Evolutionary conservation across 345 rosid genomes (phyloP).

Genomic region (Hibiscus tridactylites): DNA sequence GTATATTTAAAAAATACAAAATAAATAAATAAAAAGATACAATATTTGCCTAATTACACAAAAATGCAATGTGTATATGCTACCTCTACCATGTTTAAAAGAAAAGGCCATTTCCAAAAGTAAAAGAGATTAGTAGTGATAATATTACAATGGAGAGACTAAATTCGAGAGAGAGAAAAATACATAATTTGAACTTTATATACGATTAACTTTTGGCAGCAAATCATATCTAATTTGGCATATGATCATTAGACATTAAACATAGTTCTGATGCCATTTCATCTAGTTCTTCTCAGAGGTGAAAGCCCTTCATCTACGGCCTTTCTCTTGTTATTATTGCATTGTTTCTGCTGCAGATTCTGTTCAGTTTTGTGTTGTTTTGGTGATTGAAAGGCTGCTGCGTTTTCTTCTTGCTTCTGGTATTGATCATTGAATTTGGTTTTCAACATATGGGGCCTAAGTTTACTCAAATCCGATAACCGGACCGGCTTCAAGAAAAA

Average conservation of each 20-base stretch:
- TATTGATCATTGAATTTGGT: slow-evolving; percentile 27
- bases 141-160: too few relatives aligned
- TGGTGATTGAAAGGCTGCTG: slow-evolving; percentile 8
- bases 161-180: too few relatives aligned
- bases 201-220: too few relatives aligned
- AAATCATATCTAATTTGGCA: too few relatives aligned
- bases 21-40: too few relatives aligned
- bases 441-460: slow-evolving; percentile 48
- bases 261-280: slow-evolving; percentile 26
- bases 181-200: too few relatives aligned
- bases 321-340: slow-evolving; percentile 46
- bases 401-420: slow-evolving; percentile 12
- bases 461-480: slow-evolving; percentile 44
- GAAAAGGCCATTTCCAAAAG: too few relatives aligned
- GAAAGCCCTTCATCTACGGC: slow-evolving; percentile 48
- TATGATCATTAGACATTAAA: slow-evolving; percentile 10
- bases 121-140: too few relatives aligned
- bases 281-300: slow-evolving; percentile 42
- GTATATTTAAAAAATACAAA: too few relatives aligned
- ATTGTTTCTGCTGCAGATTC: slow-evolving; percentile 2
- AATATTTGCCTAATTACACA: too few relatives aligned
- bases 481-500: slow-evolving; percentile 61
- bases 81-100: too few relatives aligned
- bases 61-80: too few relatives aligned
- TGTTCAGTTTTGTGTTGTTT: neutral